Percentiles rank a stretch among this genome's conserved stretches.
Evolutionary conservation across 73 alveolate species (phyloP).

Genomic region (Stentor roeselii): DNA sequence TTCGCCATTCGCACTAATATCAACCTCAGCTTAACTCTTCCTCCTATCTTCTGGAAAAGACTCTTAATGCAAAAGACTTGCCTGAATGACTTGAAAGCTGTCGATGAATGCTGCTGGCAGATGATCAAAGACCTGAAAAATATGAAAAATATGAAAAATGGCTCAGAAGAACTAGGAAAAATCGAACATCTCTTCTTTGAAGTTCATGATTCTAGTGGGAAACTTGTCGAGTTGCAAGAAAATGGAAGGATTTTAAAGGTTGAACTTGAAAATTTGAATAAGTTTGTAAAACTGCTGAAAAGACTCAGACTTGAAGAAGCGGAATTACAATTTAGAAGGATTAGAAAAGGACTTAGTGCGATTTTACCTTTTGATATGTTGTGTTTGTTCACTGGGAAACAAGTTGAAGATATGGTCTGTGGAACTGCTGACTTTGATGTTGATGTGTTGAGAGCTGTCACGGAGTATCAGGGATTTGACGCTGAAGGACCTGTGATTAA

Average conservation of each 20-base stretch:
- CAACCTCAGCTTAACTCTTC: constrained; percentile 61
- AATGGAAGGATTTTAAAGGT: constrained; percentile 50
- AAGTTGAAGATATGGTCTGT: constrained; percentile 72
- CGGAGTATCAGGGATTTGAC: constrained; percentile 63
- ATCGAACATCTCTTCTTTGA: constrained; percentile 59
- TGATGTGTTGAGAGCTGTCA: constrained; percentile 54
- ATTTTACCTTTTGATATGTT: constrained; percentile 73
- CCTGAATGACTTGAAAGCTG: constrained; percentile 68
- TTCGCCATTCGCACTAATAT: constrained; percentile 76
- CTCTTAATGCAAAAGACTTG: constrained; percentile 69
- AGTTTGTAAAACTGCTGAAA: constrained; percentile 55
- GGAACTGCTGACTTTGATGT: constrained; percentile 75
- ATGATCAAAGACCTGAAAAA: constrained; percentile 65
- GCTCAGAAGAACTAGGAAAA: constrained; percentile 53
- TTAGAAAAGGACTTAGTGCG: constrained; percentile 75
- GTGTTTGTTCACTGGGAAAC: constrained; percentile 60
- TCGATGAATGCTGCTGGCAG: constrained; percentile 79
- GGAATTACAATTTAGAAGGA: constrained; percentile 71
- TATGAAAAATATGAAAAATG: constrained; percentile 26
- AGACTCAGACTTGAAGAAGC: constrained; percentile 72
- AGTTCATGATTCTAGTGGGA: constrained; percentile 75
- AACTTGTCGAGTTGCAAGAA: constrained; percentile 77
- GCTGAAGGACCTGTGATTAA: constrained; percentile 61
- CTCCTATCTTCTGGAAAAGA: constrained; percentile 82
- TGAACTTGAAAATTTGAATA: constrained; percentile 60